Conservation (phyloP, 345 rosid genomes). For the Eucalyptus tenuipes region DNA sequence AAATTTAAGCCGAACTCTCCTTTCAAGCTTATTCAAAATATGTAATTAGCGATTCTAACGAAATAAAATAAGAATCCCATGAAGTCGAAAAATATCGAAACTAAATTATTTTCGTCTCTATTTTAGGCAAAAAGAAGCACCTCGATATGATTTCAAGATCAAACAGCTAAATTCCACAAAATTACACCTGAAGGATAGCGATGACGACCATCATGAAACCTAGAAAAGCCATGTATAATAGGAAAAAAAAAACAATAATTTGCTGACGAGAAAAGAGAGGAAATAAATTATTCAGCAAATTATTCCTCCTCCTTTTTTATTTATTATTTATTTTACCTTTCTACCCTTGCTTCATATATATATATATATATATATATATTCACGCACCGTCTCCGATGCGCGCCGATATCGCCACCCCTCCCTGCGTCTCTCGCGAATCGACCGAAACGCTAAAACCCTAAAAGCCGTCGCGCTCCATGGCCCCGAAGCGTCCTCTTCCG, state of each 20-base stretch:
- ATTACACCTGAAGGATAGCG: background rate
- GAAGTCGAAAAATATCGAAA: rapidly evolving
- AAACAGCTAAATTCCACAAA: background rate
- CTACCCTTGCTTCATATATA: background rate
- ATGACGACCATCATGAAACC: background rate
- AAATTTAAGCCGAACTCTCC: rapidly evolving
- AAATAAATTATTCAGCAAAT: background rate
- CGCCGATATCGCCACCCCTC: rapidly evolving
- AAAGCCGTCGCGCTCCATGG: background rate
- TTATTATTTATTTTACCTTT: background rate
- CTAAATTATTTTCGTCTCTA: background rate
- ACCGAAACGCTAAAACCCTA: background rate
- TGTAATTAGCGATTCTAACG: rapidly evolving
- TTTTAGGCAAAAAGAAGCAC: background rate
- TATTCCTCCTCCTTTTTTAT: too few species aligned
- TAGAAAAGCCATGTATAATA: background rate
- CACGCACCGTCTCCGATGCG: background rate
- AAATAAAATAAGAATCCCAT: rapidly evolving
- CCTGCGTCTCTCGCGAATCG: background rate
- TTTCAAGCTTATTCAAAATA: background rate
- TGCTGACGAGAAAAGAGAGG: background rate
- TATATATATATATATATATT: background rate
- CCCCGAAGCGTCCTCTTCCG: background rate
- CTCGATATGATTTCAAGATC: background rate
- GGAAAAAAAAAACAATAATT: background rate